These are phyloP conservation scores for Podaxis sp. DNA, from an alignment of 768 basidiomycete genomes.

Conservation along the genomic window DNA sequence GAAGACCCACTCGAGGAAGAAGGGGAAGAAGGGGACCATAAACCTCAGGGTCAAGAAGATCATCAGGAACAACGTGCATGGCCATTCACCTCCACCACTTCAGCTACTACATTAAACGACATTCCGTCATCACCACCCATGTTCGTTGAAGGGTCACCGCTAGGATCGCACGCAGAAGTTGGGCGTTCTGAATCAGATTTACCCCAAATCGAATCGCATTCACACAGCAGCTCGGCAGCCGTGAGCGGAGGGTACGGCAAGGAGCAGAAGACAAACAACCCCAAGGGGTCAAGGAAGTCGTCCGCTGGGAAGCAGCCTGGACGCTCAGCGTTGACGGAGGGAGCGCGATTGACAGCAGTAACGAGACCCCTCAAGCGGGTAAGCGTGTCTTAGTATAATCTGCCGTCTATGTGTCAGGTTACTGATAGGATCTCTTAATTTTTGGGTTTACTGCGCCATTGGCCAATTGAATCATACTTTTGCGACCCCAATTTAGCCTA, in stretches of 20 bases:
- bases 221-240: not conserved
- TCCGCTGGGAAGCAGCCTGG: not conserved
- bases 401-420: not conserved
- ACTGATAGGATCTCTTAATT: constrained; percentile 19
- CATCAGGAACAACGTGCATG: not conserved
- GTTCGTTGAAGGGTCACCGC: constrained; percentile 7
- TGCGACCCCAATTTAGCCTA: not conserved
- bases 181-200: constrained; percentile 8
- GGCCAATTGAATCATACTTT: not conserved
- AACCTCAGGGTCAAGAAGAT: constrained; percentile 11
- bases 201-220: not conserved
- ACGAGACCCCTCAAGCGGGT: constrained; percentile 3
- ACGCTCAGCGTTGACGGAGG: not conserved
- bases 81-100: not conserved
- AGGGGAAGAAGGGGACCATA: not conserved
- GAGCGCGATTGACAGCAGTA: not conserved
- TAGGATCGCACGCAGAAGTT: constrained; percentile 12
- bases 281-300: not conserved
- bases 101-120: constrained; percentile 2
- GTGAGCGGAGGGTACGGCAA: not conserved
- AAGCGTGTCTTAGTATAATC: not conserved
- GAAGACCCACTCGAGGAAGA: constrained; percentile 6
- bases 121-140: constrained; percentile 3
- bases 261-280: not conserved
- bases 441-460: not conserved